Evolutionary conservation across 805 yeast species (phyloP).

Genomic region (Saccharomycopsis oosterbeekiorum): DNA sequence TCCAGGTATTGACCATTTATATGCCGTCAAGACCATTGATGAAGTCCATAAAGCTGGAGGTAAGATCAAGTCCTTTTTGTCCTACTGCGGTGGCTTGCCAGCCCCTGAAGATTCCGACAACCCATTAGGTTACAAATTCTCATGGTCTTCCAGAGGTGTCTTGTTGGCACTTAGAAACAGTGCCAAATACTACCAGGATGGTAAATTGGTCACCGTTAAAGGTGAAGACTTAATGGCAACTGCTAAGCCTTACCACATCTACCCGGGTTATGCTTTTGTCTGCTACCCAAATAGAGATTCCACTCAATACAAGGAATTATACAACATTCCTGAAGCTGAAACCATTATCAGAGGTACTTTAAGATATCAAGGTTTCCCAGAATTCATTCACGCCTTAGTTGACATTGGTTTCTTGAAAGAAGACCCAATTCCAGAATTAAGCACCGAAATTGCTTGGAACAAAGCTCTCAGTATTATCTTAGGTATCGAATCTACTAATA

Average conservation of each 20-base stretch:
- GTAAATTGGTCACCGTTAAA: slow-evolving; percentile 65
- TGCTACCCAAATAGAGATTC: slow-evolving; percentile 98
- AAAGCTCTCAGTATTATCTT: slow-evolving; percentile 70
- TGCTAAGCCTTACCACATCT: slow-evolving; percentile 90
- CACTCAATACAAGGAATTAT: slow-evolving; percentile 83
- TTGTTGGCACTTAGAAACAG: slow-evolving; percentile 88
- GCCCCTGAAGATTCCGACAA: slow-evolving; percentile 97
- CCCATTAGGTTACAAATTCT: slow-evolving; percentile 97
- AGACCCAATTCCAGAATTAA: slow-evolving; percentile 50
- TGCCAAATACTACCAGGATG: slow-evolving; percentile 84
- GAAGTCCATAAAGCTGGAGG: slow-evolving; percentile 91
- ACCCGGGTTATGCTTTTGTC: slow-evolving; percentile 91
- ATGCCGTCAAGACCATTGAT: slow-evolving; percentile 95
- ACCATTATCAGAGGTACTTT: slow-evolving; percentile 95
- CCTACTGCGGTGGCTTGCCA: slow-evolving; percentile 98
- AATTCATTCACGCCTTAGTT: slow-evolving; percentile 89
- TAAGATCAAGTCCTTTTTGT: slow-evolving; percentile 84
- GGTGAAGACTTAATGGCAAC: slow-evolving; percentile 92
- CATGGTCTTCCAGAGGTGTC: slow-evolving; percentile 99
- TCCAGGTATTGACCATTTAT: slow-evolving; percentile 97
- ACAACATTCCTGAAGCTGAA: slow-evolving; percentile 94
- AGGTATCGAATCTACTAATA: slow-evolving; percentile 61
- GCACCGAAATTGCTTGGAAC: slow-evolving; percentile 67
- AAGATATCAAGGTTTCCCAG: slow-evolving; percentile 98
- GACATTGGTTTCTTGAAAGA: slow-evolving; percentile 90